Evolutionary conservation across 345 rosid species (phyloP).

Genomic region (Viola odorata): DNA sequence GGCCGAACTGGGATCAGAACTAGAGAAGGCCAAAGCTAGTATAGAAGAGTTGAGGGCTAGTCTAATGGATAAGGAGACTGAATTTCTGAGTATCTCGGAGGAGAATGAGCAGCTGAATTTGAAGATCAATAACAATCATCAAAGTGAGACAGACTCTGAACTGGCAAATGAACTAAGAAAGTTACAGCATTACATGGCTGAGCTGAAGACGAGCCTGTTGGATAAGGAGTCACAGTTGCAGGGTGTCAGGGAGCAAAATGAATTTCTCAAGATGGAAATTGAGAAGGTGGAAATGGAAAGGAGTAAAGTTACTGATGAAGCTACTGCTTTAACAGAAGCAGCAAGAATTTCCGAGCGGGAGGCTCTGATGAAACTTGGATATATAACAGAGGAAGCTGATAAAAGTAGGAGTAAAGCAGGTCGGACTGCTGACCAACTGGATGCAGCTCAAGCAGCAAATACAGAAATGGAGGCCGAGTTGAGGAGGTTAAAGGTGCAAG

Average conservation of each 20-base stretch:
- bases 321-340: conserved; percentile 36
- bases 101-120: conserved; percentile 57
- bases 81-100: conserved; percentile 58
- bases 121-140: conserved; percentile 37
- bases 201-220: conserved; percentile 42
- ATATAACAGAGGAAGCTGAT: conserved; percentile 63
- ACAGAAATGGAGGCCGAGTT: conserved; percentile 78
- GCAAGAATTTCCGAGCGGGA: conserved; percentile 54
- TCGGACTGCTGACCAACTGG: conserved; percentile 58
- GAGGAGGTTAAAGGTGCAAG: conserved; percentile 87
- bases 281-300: conserved; percentile 45
- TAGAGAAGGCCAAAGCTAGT: conserved; percentile 35
- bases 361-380: conserved; percentile 55
- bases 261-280: conserved; percentile 48
- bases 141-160: conserved; percentile 37
- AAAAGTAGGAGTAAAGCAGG: conserved; percentile 62
- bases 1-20: conserved; percentile 46
- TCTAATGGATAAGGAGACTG: conserved; percentile 80
- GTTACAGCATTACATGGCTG: conserved; percentile 46
- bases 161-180: conserved; percentile 42
- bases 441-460: conserved; percentile 64
- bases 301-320: conserved; percentile 36
- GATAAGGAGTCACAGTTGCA: conserved; percentile 53
- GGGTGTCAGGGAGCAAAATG: conserved; percentile 41
- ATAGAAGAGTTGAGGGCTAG: conserved; percentile 65